Conservation (phyloP, 1,284 basidiomycete genomes). For the Inonotus hispidus region DNA sequence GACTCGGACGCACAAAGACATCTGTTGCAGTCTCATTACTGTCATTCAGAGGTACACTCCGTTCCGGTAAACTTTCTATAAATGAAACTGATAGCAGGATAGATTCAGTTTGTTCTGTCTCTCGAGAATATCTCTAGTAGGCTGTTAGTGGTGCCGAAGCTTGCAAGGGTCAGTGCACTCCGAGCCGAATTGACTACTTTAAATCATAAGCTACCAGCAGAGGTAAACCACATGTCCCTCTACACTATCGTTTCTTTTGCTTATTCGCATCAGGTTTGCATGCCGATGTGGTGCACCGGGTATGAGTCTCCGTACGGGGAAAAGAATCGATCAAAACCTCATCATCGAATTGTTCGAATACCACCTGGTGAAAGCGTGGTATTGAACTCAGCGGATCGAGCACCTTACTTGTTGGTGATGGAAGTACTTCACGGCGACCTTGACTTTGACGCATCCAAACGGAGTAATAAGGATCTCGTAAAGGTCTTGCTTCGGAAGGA, state of each 20-base stretch:
- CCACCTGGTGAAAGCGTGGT: slow-evolving; percentile 98
- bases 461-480: slow-evolving; percentile 82
- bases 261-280: slow-evolving; percentile 63
- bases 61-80: slow-evolving; percentile 18
- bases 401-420: slow-evolving; percentile 90
- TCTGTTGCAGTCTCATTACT: slow-evolving; percentile 85
- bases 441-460: slow-evolving; percentile 85
- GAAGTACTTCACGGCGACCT: slow-evolving; percentile 91
- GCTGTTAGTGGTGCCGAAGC: slow-evolving; percentile 88
- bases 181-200: slow-evolving; percentile 93
- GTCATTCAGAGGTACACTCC: slow-evolving; percentile 73
- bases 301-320: slow-evolving; percentile 46
- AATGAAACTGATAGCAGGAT: slow-evolving; percentile 18
- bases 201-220: slow-evolving; percentile 94
- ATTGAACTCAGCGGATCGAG: slow-evolving; percentile 95
- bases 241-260: slow-evolving; percentile 6
- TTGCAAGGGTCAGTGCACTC: slow-evolving; percentile 90
- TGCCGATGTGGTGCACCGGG: slow-evolving; percentile 93
- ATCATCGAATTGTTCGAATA: slow-evolving; percentile 95
- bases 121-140: slow-evolving; percentile 94
- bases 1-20: slow-evolving; percentile 61
- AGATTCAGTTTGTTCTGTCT: slow-evolving; percentile 83
- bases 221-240: slow-evolving; percentile 44
- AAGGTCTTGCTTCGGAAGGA: slow-evolving; percentile 82
- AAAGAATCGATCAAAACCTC: slow-evolving; percentile 50